A percentile compares a stretch with the other conserved stretches of the same genome.
phyloP scores from a whole-genome alignment of 2,329 filamentous ascomycete species.

The Trichophyton benhamiae region DNA sequence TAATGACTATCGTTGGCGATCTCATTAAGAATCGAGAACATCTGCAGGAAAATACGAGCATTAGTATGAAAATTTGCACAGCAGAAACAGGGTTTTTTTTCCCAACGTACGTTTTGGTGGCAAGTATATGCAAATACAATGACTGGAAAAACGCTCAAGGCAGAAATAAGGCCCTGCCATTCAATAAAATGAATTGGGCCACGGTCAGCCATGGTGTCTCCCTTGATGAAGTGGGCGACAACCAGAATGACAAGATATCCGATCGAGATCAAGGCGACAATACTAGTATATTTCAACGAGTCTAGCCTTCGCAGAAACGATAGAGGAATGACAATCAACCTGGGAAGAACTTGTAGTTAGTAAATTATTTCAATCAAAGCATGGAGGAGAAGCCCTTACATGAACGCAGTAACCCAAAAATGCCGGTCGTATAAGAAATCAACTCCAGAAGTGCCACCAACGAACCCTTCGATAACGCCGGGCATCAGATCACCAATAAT shows the following conservation, averaged over 20 bases:
- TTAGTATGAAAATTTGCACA: neutral
- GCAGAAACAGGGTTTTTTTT: neutral
- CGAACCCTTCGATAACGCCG: constrained; percentile 75
- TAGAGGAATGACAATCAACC: constrained; percentile 83
- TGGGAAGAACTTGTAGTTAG: constrained; percentile 21
- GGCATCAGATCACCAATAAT: constrained; percentile 99
- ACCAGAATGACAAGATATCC: constrained; percentile 88
- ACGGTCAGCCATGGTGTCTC: constrained; percentile 61
- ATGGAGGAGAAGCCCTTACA: constrained; percentile 39
- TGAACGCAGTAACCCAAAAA: constrained; percentile 97
- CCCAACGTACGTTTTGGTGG: constrained; percentile 70
- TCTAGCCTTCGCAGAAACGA: constrained; percentile 85
- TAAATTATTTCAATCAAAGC: neutral
- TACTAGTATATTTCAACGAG: constrained; percentile 92
- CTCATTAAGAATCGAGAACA: constrained; percentile 98
- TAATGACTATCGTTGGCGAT: constrained; percentile 71
- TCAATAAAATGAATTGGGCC: constrained; percentile 62
- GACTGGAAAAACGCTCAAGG: constrained; percentile 77
- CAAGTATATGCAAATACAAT: constrained; percentile 99
- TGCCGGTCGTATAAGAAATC: constrained; percentile 76
- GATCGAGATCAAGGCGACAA: constrained; percentile 83
- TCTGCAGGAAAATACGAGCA: constrained; percentile 40
- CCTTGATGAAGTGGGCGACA: constrained; percentile 73
- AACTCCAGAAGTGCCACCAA: constrained; percentile 47
- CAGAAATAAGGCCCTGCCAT: constrained; percentile 67